phyloP scores from a whole-genome alignment of 2,329 filamentous ascomycete genomes.

The Penicillium corylophilum region DNA sequence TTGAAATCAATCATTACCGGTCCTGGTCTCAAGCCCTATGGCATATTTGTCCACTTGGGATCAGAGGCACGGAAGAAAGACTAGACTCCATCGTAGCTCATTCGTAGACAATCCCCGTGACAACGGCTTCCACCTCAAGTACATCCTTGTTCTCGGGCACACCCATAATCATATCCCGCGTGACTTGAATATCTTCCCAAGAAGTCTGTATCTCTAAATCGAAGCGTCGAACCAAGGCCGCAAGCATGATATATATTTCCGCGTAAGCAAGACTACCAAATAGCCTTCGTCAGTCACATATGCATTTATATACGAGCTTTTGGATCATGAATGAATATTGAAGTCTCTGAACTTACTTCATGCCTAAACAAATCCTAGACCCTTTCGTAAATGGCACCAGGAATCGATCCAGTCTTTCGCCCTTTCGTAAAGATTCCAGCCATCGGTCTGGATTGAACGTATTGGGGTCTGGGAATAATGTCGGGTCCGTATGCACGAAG shows the following conservation, averaged over 20 bases:
- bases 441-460: conserved; percentile 9
- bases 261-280: not conserved
- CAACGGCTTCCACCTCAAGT: not conserved
- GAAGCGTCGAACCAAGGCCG: not conserved
- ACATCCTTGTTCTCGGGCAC: not conserved
- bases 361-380: conserved; percentile 5
- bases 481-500: conserved; percentile 3
- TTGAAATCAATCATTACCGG: conserved; percentile 11
- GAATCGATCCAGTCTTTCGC: not conserved
- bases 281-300: not conserved
- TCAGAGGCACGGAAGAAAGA: not conserved
- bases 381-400: conserved; percentile 6
- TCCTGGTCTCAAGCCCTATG: not conserved
- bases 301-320: too few species aligned
- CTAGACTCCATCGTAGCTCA: not conserved
- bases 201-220: not conserved
- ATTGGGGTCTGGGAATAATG: conserved; percentile 7
- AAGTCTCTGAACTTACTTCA: conserved; percentile 5
- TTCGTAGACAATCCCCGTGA: not conserved
- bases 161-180: not conserved
- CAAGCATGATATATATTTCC: not conserved
- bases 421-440: not conserved
- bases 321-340: too few species aligned
- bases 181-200: not conserved
- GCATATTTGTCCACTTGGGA: conserved; percentile 1